phyloP scores from a whole-genome alignment of 306 rosid species.

The Ziziphus jujuba region DNA sequence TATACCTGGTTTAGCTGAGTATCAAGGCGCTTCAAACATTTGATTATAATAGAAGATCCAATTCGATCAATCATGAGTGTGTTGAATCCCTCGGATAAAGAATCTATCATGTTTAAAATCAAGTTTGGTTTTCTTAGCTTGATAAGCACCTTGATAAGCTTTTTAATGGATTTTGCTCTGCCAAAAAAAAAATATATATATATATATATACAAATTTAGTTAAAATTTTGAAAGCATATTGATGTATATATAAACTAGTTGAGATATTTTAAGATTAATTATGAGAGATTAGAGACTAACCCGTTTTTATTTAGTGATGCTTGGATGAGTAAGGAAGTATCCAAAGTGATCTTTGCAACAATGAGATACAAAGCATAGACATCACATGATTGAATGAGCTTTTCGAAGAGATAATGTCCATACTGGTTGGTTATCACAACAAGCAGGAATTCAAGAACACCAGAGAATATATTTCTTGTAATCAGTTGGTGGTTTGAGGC shows the following conservation, averaged over 20 bases:
- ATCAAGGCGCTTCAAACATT: constrained; percentile 14
- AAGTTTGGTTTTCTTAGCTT: not conserved
- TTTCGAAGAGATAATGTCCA: constrained; percentile 16
- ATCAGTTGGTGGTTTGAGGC: not conserved
- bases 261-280: too few species aligned
- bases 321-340: not conserved
- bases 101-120: not conserved
- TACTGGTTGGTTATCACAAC: constrained; percentile 10
- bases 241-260: too few species aligned
- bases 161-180: constrained; percentile 25
- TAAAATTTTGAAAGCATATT: not conserved
- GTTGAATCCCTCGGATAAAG: not conserved
- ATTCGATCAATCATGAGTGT: constrained; percentile 11
- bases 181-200: not conserved
- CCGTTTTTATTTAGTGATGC: too few species aligned
- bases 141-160: constrained; percentile 18
- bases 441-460: not conserved
- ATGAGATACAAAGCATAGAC: not conserved
- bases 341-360: constrained; percentile 4
- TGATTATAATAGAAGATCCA: constrained; percentile 14
- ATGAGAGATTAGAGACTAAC: too few species aligned
- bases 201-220: too few species aligned
- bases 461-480: not conserved
- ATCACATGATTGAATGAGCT: constrained; percentile 15
- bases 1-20: constrained; percentile 18